Evolutionary conservation across 768 basidiomycete genomes (phyloP).

Genomic region (Mycena indigotica): DNA sequence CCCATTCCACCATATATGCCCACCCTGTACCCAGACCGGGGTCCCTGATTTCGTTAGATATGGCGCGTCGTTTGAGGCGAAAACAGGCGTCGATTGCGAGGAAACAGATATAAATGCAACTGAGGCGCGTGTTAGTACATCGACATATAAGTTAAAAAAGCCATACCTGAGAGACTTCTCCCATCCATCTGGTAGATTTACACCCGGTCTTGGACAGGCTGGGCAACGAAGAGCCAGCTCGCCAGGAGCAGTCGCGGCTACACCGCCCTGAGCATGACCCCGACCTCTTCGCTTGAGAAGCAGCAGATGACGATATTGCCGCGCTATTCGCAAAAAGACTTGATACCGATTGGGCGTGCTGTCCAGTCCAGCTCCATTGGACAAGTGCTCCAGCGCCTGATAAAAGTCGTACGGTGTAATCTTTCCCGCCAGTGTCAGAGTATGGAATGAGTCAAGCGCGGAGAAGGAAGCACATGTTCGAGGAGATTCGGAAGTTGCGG

Average conservation of each 20-base stretch:
- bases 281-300: constrained; percentile 30
- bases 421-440: constrained; percentile 15
- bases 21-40: too few species aligned
- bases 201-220: constrained; percentile 33
- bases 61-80: too few species aligned
- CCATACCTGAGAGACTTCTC: constrained; percentile 11
- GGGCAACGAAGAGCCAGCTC: constrained; percentile 33
- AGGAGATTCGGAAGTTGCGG: constrained; percentile 6
- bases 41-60: too few species aligned
- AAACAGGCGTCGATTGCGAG: constrained; percentile 9
- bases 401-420: constrained; percentile 19
- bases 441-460: constrained; percentile 10
- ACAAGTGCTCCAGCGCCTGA: constrained; percentile 4
- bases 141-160: constrained; percentile 14
- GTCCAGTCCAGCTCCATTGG: constrained; percentile 7
- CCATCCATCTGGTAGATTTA: constrained; percentile 32
- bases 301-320: constrained; percentile 27
- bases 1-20: too few species aligned
- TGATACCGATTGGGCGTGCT: constrained; percentile 4
- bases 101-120: too few species aligned
- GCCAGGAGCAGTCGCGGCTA: constrained; percentile 25
- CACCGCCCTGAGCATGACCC: constrained; percentile 29
- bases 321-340: constrained; percentile 8
- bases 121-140: too few species aligned
- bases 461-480: constrained; percentile 8